These are phyloP conservation scores for Colletotrichum sp. DNA, from an alignment of 2,329 filamentous ascomycete species.

Conservation along the genomic window DNA sequence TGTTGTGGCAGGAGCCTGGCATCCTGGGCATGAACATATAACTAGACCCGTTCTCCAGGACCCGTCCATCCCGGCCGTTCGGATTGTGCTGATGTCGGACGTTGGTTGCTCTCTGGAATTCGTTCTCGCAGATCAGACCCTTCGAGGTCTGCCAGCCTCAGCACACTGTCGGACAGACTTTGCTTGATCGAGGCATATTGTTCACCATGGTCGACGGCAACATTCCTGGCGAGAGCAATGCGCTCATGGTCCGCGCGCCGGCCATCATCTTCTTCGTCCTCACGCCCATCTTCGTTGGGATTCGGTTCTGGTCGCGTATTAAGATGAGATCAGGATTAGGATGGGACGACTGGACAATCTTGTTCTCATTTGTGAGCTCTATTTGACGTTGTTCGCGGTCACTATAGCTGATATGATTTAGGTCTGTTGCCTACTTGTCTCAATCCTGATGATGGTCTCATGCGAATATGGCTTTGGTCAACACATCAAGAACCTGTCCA, in stretches of 20 bases:
- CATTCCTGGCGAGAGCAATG: slow-evolving; percentile 38
- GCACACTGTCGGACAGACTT: neutral
- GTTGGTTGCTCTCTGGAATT: neutral
- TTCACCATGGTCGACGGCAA: slow-evolving; percentile 32
- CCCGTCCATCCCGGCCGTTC: neutral
- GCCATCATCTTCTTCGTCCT: slow-evolving; percentile 48
- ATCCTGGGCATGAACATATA: slow-evolving; percentile 9
- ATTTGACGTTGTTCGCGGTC: accelerated
- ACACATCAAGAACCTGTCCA: slow-evolving; percentile 39
- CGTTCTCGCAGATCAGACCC: neutral
- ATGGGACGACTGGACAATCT: slow-evolving; percentile 47
- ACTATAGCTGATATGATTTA: slow-evolving; percentile 19
- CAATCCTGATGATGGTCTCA: slow-evolving; percentile 43
- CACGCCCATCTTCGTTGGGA: slow-evolving; percentile 43
- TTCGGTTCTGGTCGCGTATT: slow-evolving; percentile 45
- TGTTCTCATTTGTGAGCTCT: slow-evolving; percentile 43
- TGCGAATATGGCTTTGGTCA: slow-evolving; percentile 48
- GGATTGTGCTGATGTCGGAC: neutral
- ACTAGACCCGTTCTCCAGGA: neutral
- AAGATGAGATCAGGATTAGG: slow-evolving; percentile 39
- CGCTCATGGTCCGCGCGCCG: slow-evolving; percentile 40
- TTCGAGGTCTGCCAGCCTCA: neutral
- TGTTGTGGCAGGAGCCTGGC: neutral
- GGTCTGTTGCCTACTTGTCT: slow-evolving; percentile 40
- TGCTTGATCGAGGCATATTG: neutral